Evolutionary conservation across 177 flowering plant species (phyloP), one percentile per base, ranked within the genome.

Genomic region (Vitis hybrid): DNA sequence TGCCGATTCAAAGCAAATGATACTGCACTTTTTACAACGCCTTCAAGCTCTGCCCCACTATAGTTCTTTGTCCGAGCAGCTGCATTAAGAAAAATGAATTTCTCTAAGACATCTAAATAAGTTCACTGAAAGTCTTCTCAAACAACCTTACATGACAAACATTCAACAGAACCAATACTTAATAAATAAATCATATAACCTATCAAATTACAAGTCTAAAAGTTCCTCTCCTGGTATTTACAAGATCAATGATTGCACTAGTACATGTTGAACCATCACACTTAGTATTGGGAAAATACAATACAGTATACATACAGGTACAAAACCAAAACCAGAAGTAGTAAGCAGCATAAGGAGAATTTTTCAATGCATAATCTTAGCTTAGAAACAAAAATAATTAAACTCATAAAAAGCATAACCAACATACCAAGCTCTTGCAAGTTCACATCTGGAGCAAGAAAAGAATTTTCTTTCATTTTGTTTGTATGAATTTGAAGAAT

Each of bases 11-110:
- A 78, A 67, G 99, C 98, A 87, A 64, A 91, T 60, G 98, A 95
- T 30, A 90, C 97, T n/a, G 99, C 98, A 89, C 98, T 95, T 86
- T 89, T 93, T 8, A 90, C 97, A 70, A 93, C 97, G 77, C 99
- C 98, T 86, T 93, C 98, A 78, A 95, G 94, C 73, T 95, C 98
- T 10, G 99, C 97, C 13, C 98, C 98, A 82, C 99, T 95, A 64
- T 83, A 95, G 71, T 93, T 95, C 81, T 95, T 95, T 67, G 99
- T 91, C 71, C 91, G 87, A 54, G 94, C 92, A 84, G 99, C 98
- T 93, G 89, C 79, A 85, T 5, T 10, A 60, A 49, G 17, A 18
- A 56, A 57, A 67, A 70, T 21, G 19, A 48, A 67, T 48, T 40
- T 40, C 45, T 40, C 45, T 40, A 40, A 40, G 45, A 40, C 45